Evolutionary conservation across 805 yeast genomes (phyloP).

Genomic region (Saturnispora diversa): DNA sequence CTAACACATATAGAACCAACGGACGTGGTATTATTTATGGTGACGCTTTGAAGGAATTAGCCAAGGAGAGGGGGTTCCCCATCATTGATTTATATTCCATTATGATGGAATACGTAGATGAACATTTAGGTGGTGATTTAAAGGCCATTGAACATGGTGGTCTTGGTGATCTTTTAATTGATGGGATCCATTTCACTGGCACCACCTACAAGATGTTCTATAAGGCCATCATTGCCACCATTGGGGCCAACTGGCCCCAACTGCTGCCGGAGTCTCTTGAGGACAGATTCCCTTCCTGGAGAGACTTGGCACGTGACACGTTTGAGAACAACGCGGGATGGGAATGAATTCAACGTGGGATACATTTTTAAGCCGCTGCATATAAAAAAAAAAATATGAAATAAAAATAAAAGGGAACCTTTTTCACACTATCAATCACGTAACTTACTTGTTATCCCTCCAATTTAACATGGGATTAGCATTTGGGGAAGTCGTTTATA

Average conservation of each 20-base stretch:
- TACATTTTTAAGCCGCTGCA: no score
- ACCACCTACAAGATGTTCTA: conserved; percentile 33
- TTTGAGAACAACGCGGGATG: conserved; percentile 1
- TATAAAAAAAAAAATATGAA: no score
- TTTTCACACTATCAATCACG: no score
- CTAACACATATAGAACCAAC: conserved; percentile 39
- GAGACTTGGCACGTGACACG: conserved; percentile 6
- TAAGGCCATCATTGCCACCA: conserved; percentile 26
- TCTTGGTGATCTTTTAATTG: conserved; percentile 25
- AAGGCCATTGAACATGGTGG: conserved; percentile 5
- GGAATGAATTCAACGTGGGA: no score
- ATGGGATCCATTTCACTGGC: conserved; percentile 41
- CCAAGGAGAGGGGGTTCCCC: conserved; percentile 37
- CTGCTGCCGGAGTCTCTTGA: conserved; percentile 17
- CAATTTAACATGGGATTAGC: conserved; percentile 12
- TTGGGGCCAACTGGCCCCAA: conserved; percentile 30
- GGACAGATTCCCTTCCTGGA: conserved; percentile 22
- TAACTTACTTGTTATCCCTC: background rate
- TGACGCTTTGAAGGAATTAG: conserved; percentile 34
- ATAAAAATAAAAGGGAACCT: no score
- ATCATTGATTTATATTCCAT: conserved; percentile 34
- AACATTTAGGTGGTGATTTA: conserved; percentile 3
- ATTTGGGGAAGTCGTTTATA: conserved; percentile 62
- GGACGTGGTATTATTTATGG: conserved; percentile 40
- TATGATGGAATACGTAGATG: conserved; percentile 9